Conservation (phyloP, 2,329 filamentous ascomycete genomes). For the Eutypella sp. region DNA sequence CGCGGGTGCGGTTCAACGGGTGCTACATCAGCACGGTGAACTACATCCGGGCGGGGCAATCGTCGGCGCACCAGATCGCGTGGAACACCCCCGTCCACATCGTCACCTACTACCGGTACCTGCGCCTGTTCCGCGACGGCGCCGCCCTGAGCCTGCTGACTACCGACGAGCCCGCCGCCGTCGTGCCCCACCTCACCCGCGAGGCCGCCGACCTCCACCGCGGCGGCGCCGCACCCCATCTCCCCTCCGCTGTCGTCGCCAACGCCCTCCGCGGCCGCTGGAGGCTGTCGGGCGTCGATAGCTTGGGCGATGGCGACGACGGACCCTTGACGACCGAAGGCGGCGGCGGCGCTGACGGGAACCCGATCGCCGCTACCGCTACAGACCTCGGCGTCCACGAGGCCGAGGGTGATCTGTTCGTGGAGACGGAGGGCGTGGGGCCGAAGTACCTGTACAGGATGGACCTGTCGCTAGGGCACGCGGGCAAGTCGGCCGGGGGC, state of each 20-base stretch:
- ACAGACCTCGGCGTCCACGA: no score
- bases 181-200: slow-evolving; percentile 77
- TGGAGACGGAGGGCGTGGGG: slow-evolving; percentile 82
- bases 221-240: slow-evolving; percentile 31
- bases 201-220: slow-evolving; percentile 55
- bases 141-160: slow-evolving; percentile 75
- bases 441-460: slow-evolving; percentile 80
- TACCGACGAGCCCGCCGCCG: slow-evolving; percentile 75
- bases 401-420: slow-evolving; percentile 62
- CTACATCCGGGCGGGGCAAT: slow-evolving; percentile 79
- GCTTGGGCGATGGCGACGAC: slow-evolving; percentile 20
- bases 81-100: slow-evolving; percentile 87
- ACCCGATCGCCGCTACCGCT: no score
- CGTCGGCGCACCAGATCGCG: slow-evolving; percentile 62
- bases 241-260: slow-evolving; percentile 57
- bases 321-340: slow-evolving; percentile 24
- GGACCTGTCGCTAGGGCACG: slow-evolving; percentile 66
- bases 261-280: slow-evolving; percentile 57
- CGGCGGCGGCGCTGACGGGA: slow-evolving; percentile 25
- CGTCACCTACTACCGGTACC: slow-evolving; percentile 95
- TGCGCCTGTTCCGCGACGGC: slow-evolving; percentile 91
- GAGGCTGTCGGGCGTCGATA: slow-evolving; percentile 38
- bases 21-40: slow-evolving; percentile 97
- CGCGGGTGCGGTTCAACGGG: slow-evolving; percentile 88
- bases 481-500: slow-evolving; percentile 49